Evolutionary conservation across 2,329 filamentous ascomycete genomes (phyloP).

Genomic region (Colletotrichum sp.): DNA sequence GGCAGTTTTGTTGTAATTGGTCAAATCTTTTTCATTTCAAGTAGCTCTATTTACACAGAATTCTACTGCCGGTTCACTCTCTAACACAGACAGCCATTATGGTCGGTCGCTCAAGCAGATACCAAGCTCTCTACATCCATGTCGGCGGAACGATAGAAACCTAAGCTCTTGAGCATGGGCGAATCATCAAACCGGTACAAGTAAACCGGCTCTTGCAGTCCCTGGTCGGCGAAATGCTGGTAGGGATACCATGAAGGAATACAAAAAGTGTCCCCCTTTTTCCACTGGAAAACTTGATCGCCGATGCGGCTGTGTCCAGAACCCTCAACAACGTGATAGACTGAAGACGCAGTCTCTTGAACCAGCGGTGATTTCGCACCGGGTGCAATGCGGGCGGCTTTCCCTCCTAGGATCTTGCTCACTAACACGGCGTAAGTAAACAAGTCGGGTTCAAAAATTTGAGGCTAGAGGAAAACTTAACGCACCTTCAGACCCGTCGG

Average conservation of each 20-base stretch:
- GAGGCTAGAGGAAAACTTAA: not conserved
- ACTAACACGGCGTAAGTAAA: constrained; percentile 31
- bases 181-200: constrained; percentile 60
- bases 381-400: constrained; percentile 47
- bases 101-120: constrained; percentile 14
- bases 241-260: constrained; percentile 57
- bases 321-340: constrained; percentile 59
- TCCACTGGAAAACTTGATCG: constrained; percentile 44
- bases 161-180: constrained; percentile 56
- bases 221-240: constrained; percentile 46
- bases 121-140: constrained; percentile 44
- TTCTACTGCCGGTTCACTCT: not conserved
- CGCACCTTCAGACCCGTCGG: constrained; percentile 34
- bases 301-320: constrained; percentile 44
- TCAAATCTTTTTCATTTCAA: not conserved
- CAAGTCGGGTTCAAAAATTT: not conserved
- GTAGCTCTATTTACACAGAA: not conserved
- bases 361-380: constrained; percentile 38
- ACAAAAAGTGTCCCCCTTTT: constrained; percentile 58
- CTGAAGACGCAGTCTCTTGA: constrained; percentile 55
- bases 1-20: not conserved
- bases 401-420: constrained; percentile 50
- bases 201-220: constrained; percentile 41
- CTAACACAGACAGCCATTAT: not conserved
- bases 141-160: constrained; percentile 50